These are phyloP conservation scores for Diaporthe ilicicola DNA, from an alignment of 2,329 filamentous ascomycete species.

Conservation along the genomic window DNA sequence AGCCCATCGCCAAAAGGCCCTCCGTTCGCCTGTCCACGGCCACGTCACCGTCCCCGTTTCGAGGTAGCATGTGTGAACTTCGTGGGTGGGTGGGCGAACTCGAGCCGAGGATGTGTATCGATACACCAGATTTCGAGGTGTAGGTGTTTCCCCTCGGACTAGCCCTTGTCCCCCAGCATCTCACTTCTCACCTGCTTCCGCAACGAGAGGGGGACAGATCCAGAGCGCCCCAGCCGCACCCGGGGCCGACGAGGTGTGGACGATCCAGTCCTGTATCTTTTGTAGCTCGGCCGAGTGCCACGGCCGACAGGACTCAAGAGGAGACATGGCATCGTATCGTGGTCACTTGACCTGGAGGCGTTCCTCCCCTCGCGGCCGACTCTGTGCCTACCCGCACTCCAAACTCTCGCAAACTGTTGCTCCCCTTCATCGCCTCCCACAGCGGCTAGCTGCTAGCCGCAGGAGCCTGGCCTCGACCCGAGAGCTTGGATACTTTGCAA, in stretches of 20 bases:
- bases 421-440: neutral
- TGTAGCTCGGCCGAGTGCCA: neutral
- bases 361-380: neutral
- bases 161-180: conserved; percentile 8
- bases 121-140: neutral
- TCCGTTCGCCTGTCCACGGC: neutral
- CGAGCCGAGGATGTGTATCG: conserved; percentile 4
- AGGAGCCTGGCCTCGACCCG: neutral
- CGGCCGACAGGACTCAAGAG: conserved; percentile 6
- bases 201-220: neutral
- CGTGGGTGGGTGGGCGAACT: neutral
- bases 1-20: neutral
- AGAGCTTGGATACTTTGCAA: conserved; percentile 1
- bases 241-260: neutral
- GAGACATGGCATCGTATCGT: neutral
- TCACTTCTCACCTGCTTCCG: conserved; percentile 22
- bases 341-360: conserved; percentile 29
- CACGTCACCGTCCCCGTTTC: conserved; percentile 8
- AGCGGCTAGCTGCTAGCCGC: neutral
- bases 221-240: neutral
- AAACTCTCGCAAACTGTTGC: neutral
- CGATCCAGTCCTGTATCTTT: neutral
- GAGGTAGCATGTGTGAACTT: neutral
- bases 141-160: neutral
- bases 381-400: neutral